Evolutionary conservation across 805 yeast species (phyloP), one percentile per base, ranked within the genome.

Genomic region (Saccharomycopsis sp.): DNA sequence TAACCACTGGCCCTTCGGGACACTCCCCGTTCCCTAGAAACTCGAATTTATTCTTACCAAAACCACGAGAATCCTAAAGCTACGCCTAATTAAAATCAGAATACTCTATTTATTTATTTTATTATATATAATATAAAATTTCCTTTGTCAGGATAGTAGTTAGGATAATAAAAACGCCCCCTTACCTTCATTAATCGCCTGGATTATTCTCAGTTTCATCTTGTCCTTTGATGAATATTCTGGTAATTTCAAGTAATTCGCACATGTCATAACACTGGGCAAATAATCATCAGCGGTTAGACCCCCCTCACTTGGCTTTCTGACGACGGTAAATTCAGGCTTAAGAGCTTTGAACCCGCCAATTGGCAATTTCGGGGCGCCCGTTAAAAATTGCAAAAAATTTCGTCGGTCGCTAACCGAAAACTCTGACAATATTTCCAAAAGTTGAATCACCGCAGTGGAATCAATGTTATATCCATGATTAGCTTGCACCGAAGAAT

Each of bases 211-310:
- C 26, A 67, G 58, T 40, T 60, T 66, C 81, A 93, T 71, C 1
- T 85, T 62, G 14, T 70, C 78, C 47, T 70, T 72, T 28, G 74
- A 65, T 2, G 86, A 72, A 59, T 90, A 93, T 51, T 83, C 75
- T 4, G 98, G 97, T 17, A 93, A 65, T 60, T 90, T 90, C 53
- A 90, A 69, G 58, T 90, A 93, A 59, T 90, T 90, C 2, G 95
- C 97, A 67, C 98, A 90, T 0, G 98, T 90, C 98, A 90, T 90
- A 2, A 93, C 98, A 63, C 96, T 86, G 1, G 98, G 97, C 45
- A 93, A 68, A 57, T 82, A 88, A 50, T 80, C 87, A 61, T 90
- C 95, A 4, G 85, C 73, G 9, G 65, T 62, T 21, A 75, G 59
- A 7, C 47, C 47, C 38, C 74, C 79, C 42, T 90, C 97, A n/a